phyloP scores from a whole-genome alignment of 2,329 filamentous ascomycete genomes.

The Tolypocladium ophioglossoides region DNA sequence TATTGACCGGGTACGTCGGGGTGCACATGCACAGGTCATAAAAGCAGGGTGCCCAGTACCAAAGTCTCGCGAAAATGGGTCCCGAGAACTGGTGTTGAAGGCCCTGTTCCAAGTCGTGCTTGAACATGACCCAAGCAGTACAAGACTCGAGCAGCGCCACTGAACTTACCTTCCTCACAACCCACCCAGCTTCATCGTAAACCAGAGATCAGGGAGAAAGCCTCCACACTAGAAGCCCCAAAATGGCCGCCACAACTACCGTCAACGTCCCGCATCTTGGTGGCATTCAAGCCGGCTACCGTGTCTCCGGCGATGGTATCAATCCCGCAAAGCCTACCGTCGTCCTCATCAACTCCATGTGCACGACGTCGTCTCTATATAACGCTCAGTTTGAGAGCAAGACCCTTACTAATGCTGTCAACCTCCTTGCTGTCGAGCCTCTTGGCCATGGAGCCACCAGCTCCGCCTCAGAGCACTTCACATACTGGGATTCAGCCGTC shows the following conservation, averaged over 20 bases:
- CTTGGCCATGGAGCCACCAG: conserved; percentile 40
- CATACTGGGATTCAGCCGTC: conserved; percentile 43
- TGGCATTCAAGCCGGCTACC: conserved; percentile 34
- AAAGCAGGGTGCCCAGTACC: neutral
- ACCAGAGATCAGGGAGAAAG: neutral
- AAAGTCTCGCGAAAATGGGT: neutral
- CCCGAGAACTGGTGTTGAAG: neutral
- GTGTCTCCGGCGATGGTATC: conserved; percentile 27
- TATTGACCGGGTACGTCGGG: too few species aligned
- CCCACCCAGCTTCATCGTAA: neutral
- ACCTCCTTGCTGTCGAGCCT: conserved; percentile 41
- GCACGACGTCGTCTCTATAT: conserved; percentile 36
- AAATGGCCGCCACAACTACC: conserved; percentile 29
- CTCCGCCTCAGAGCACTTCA: conserved; percentile 34
- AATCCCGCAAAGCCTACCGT: conserved; percentile 40
- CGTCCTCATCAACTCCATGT: conserved; percentile 42
- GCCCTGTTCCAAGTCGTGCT: neutral
- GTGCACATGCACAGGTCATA: too few species aligned
- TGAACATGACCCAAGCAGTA: neutral
- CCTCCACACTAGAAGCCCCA: neutral
- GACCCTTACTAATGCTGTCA: conserved; percentile 28
- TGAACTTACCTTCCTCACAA: neutral
- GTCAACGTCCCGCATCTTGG: conserved; percentile 36
- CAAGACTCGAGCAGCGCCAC: neutral
- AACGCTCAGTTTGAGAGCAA: conserved; percentile 30